Base-by-base conservation (phyloP, 1,139 yeast genomes). In the Protomyces inundatus region DNA sequence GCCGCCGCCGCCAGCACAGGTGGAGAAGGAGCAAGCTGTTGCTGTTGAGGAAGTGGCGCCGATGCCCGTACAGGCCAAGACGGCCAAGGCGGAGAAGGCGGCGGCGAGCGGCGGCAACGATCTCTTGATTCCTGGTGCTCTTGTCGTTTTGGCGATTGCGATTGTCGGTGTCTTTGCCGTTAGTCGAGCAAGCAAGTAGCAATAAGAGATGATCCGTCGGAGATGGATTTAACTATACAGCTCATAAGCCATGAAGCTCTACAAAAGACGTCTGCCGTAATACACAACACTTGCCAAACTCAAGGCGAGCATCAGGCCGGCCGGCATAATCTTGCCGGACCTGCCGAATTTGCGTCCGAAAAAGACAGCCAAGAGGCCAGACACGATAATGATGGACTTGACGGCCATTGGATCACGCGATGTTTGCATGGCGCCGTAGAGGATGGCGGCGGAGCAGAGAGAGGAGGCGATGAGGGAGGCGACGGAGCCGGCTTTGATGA, bases 141-240 rank as follows among this genome's bases (percentile, higher is more conserved):
- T 86, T 6, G 81, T 85, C 34, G 81, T 84, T 0, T 74, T 87
- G 53, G 90, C 90, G 0, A 83, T 86, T 1, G 79, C 87, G 1
- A 78, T 82, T 30, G 75, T 84, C 7, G 73, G 84, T 52, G 86
- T 83, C 0, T 81, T 84, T 70, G 75, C 83, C 0, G 70, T 84
- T 51, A 55, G 67, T 12, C 58, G 68, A 63, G 50, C 33, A 46
- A 42, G 57, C 37, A 50, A 50, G 37, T 50, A 50, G 12, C n/a
- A 4, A 37, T 37, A 37, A 12, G n/a, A 39, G 12, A 39, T 39
- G 6, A 12, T 3, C 42, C 3, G 7, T 6, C 42, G 12, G 4
- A 5, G 7, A 12, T 39, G 42, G 9, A 14, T 14, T 12, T 39
- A 39, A 12, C 4, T 4, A 12, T 39, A 39, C n/a, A 14, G 1